A percentile compares a stretch with the other conserved stretches of the same genome.
These are phyloP conservation scores for Emmonsiellopsis sp. DNA, from an alignment of 2,329 filamentous ascomycete genomes.

Conservation along the genomic window DNA sequence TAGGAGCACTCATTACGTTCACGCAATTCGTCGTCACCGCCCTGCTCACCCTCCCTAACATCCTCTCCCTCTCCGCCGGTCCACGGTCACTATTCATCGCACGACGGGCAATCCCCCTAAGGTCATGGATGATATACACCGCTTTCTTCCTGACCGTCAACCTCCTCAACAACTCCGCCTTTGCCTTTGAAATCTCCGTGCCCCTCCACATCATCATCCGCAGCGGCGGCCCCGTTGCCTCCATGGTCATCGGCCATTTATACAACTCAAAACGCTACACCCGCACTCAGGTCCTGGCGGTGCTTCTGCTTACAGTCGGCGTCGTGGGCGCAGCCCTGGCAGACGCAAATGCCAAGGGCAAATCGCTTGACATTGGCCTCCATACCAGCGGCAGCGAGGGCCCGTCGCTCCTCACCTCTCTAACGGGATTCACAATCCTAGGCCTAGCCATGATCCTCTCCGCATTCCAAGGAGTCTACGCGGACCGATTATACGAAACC, in stretches of 20 bases:
- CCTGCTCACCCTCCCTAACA: conserved; percentile 64
- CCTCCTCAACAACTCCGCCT: conserved; percentile 93
- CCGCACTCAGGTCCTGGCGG: conserved; percentile 67
- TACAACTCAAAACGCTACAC: conserved; percentile 75
- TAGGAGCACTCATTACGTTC: conserved; percentile 78
- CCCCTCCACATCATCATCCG: conserved; percentile 94
- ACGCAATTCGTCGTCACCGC: conserved; percentile 82
- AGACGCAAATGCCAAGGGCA: conserved; percentile 71
- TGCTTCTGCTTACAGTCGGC: conserved; percentile 73
- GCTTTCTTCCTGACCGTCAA: conserved; percentile 89
- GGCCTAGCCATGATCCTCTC: conserved; percentile 83
- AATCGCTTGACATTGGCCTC: conserved; percentile 31
- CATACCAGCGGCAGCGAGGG: conserved; percentile 9
- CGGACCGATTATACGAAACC: conserved; percentile 75
- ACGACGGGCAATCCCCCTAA: conserved; percentile 70
- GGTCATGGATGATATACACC: conserved; percentile 81
- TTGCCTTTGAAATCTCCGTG: conserved; percentile 92
- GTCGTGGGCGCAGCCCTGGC: conserved; percentile 85
- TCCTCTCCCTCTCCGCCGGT: conserved; percentile 54
- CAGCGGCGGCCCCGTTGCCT: conserved; percentile 91
- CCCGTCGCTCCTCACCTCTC: conserved; percentile 35
- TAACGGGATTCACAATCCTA: conserved; percentile 67
- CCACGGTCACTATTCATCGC: conserved; percentile 64
- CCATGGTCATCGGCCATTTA: conserved; percentile 80
- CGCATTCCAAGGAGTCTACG: conserved; percentile 90